Base-by-base conservation (phyloP, 2,329 filamentous ascomycete species). In the Fusarium longipes region DNA sequence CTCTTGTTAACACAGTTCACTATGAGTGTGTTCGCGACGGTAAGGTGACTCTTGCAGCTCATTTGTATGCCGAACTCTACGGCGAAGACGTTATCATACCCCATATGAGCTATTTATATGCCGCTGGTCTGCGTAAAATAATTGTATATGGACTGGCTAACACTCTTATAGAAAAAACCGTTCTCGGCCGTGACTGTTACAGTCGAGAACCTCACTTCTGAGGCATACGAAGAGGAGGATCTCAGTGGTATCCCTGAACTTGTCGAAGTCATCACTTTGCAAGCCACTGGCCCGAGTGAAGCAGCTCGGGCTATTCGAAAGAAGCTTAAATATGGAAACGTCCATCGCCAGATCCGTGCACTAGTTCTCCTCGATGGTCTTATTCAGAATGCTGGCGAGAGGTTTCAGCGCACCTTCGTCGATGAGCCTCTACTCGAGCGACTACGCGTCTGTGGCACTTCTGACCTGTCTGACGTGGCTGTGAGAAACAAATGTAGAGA, bases 251-350 rank as follows among this genome's bases (percentile, higher is more conserved):
- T 99, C 68, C 92, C 95, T 38, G 94, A 98, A 73, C 88, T 99
- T 24, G 92, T 98, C 67, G 96, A 99, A 79, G 93, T 96, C 57
- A 92, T 99, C 76, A 91, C 92, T 69, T 88, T 99, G 60, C 96
- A 99, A 79, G 85, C 87, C 25, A 91, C 92, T 8, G 96, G 96
- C 0, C 93, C 96, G 3, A 87, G 88, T 14, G 96, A 99, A 82
- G 94, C 94, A 60, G 93, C 95, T 53, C 89, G 96, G 75, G 94
- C 96, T 45, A 87, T 99, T 72, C 89, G 96, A 63, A 99, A 99
- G 87, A 98, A 98, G 83, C 87, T 99, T 85, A 99, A 99, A 82
- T 98, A 99, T 79, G 96, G 96, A 72, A 97, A 89, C 74, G 85
- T 92, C n/a, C 95, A 98, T 78, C 91, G 93, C 48, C 96, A 99